A percentile compares a stretch with the other conserved stretches of the same genome.
Conservation (phyloP, 352 stramenopile genomes). For the Pythium periplocum region DNA sequence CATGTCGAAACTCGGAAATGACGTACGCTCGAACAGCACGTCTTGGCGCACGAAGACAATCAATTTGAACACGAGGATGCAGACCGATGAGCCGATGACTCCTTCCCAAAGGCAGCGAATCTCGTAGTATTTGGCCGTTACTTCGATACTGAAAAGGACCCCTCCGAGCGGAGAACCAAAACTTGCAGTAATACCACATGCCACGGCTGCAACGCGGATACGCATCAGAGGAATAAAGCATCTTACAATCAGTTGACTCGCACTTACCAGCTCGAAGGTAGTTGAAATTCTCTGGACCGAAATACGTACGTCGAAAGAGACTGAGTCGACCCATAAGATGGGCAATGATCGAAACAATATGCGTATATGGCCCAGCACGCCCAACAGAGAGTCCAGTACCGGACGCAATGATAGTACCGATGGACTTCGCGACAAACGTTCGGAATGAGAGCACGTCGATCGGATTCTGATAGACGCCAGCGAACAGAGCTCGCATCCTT, state of each 20-base stretch:
- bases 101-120: slow-evolving; percentile 84
- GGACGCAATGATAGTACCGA: slow-evolving; percentile 60
- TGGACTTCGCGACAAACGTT: slow-evolving; percentile 61
- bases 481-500: slow-evolving; percentile 66
- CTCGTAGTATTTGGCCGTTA: slow-evolving; percentile 81
- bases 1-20: slow-evolving; percentile 74
- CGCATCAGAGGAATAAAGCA: slow-evolving; percentile 7
- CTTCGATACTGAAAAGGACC: slow-evolving; percentile 82
- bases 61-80: slow-evolving; percentile 72
- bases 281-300: slow-evolving; percentile 63
- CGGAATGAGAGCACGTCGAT: slow-evolving; percentile 51
- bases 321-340: slow-evolving; percentile 57
- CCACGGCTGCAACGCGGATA: slow-evolving; percentile 30
- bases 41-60: slow-evolving; percentile 71
- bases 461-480: slow-evolving; percentile 71
- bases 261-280: slow-evolving; percentile 56
- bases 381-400: slow-evolving; percentile 65
- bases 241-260: background rate
- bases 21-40: slow-evolving; percentile 72
- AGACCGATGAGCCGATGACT: slow-evolving; percentile 76
- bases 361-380: slow-evolving; percentile 62
- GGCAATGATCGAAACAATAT: slow-evolving; percentile 72
- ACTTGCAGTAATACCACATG: slow-evolving; percentile 72
- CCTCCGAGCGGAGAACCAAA: slow-evolving; percentile 76
- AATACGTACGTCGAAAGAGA: slow-evolving; percentile 65